Evolutionary conservation across 2,329 filamentous ascomycete species (phyloP).

Genomic region (Exophiala calicioides): DNA sequence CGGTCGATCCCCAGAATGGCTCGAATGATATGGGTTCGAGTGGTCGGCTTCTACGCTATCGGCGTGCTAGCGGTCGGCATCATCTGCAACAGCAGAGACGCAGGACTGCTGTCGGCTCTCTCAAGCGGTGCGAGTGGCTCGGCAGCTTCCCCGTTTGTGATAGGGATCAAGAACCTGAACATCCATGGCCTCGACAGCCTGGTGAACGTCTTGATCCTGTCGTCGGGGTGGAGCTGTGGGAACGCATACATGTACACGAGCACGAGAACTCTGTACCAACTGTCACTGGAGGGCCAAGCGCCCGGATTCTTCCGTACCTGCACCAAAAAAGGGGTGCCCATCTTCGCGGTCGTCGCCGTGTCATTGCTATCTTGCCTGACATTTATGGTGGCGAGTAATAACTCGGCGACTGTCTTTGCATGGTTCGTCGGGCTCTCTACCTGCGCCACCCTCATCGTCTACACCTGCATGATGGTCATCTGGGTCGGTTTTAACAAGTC

Average conservation of each 20-base stretch:
- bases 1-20: slow-evolving; percentile 69
- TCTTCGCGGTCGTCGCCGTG: slow-evolving; percentile 58
- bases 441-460: slow-evolving; percentile 58
- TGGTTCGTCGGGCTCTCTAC: slow-evolving; percentile 67
- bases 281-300: slow-evolving; percentile 56
- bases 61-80: slow-evolving; percentile 70
- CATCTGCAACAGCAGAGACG: slow-evolving; percentile 66
- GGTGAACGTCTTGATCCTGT: slow-evolving; percentile 58
- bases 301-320: slow-evolving; percentile 59
- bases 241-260: slow-evolving; percentile 59
- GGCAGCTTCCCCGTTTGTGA: slow-evolving; percentile 63
- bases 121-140: slow-evolving; percentile 36
- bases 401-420: slow-evolving; percentile 60
- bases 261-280: slow-evolving; percentile 54
- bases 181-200: slow-evolving; percentile 57
- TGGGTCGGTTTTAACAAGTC: slow-evolving; percentile 72
- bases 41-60: slow-evolving; percentile 72
- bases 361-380: slow-evolving; percentile 55
- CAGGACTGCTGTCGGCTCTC: slow-evolving; percentile 58
- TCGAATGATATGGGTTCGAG: slow-evolving; percentile 74
- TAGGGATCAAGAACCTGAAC: slow-evolving; percentile 59
- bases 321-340: slow-evolving; percentile 62
- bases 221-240: slow-evolving; percentile 57
- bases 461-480: slow-evolving; percentile 65
- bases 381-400: slow-evolving; percentile 22